Evolutionary conservation across 2,329 filamentous ascomycete species (phyloP), one percentile per base, ranked within the genome.

Genomic region (Ceratocystis diversiconidia): DNA sequence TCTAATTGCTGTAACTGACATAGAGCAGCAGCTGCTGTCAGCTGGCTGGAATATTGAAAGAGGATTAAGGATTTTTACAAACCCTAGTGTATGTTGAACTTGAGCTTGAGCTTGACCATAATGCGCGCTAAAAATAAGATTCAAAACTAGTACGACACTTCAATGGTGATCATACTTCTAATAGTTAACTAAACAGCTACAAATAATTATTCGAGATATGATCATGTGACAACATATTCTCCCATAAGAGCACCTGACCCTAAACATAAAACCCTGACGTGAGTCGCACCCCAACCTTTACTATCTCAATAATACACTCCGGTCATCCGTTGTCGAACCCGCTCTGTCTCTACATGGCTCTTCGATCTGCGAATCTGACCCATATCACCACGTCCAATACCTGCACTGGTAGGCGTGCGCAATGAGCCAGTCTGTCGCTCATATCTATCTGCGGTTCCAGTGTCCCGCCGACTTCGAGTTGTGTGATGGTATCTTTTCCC

Each of bases 281-380:
- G 17, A 52, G 22, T 52, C 48, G 7, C 15, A 52, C 25, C 25
- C 22, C 50, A 19, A 19, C 50, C 8, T 25, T 25, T 15, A 55
- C 50, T 19, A n/a, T 22, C 32, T 57, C 61, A 67, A 36, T 67
- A 64, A 59, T 65, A 62, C 30, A 62, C 32, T 41, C 62, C 55
- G 52, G 43, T 41, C 17, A 70, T 70, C 64, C 73, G 70, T 19
- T 75, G 75, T 10, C 75, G 73, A 57, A 75, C 72, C 25, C 79
- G 73, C 67, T 80, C 79, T 43, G 77, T 73, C 67, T 81, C 79
- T 28, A 78, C 77, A 67, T 80, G 79, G 69, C 79, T 81, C 71
- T 79, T 80, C 2, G 79, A 78, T 57, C 79, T 73, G 60, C 78
- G 64, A 10, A 30, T 12, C 30, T 22, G 25, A 6, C 28, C 57